These are phyloP conservation scores for Fusarium bactridioides DNA, from an alignment of 2,329 filamentous ascomycete species.

Conservation along the genomic window DNA sequence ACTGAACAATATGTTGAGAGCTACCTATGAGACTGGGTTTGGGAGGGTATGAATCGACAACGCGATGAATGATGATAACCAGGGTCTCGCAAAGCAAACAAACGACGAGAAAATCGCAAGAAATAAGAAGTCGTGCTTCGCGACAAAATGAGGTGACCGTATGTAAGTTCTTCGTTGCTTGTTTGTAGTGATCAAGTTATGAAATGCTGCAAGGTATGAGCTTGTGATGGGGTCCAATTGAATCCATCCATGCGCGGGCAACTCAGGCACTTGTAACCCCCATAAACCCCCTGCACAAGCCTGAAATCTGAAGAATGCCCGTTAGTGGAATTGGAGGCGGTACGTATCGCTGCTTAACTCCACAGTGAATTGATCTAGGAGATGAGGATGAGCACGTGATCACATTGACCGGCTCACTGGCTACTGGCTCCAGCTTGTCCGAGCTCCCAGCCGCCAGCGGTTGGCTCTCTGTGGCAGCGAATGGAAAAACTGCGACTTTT, in stretches of 20 bases:
- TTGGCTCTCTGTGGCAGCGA: conserved; percentile 33
- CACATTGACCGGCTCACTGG: conserved; percentile 34
- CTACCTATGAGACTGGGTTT: conserved; percentile 16
- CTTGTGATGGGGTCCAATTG: conserved; percentile 30
- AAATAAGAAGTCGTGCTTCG: not conserved
- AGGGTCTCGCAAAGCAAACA: not conserved
- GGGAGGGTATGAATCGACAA: conserved; percentile 2
- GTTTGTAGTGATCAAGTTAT: conserved; percentile 17
- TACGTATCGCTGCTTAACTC: conserved; percentile 10
- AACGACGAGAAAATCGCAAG: not conserved
- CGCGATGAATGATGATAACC: not conserved
- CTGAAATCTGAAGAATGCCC: not conserved
- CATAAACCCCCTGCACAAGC: conserved; percentile 18
- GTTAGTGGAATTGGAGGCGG: conserved; percentile 1
- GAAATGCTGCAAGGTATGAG: conserved; percentile 22
- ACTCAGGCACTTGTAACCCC: conserved; percentile 11
- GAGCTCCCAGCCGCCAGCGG: conserved; percentile 45
- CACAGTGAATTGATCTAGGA: conserved; percentile 1
- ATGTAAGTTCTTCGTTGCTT: conserved; percentile 12
- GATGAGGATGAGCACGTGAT: conserved; percentile 37
- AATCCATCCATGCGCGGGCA: conserved; percentile 17
- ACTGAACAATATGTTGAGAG: conserved; percentile 38
- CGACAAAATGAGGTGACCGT: not conserved
- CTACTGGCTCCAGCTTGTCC: conserved; percentile 43
- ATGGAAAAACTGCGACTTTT: conserved; percentile 58